Evolutionary conservation across 2,329 filamentous ascomycete genomes (phyloP), one percentile per base, ranked within the genome.

Genomic region (Calonectria ilicicola): DNA sequence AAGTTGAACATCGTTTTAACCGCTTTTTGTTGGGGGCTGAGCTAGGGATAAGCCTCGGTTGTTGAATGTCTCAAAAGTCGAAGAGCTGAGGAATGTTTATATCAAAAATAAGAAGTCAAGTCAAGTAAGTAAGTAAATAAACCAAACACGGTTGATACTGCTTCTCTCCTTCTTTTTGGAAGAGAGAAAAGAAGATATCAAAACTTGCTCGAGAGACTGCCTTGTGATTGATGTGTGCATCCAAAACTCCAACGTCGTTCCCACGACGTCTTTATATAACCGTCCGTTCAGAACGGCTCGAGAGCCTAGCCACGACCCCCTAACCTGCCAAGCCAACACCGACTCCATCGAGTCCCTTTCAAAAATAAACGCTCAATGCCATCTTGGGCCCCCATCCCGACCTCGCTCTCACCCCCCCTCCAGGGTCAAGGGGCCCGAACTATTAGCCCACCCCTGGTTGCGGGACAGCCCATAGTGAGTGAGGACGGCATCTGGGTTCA

Each of bases 341-440:
- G 29, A 58, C 40, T 49, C 51, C 62, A 70, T 65, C 29, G 32
- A 53, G 51, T 70, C 62, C 40, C 38, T 62, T 27, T 62, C 60
- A 56, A 66, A 66, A 66, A 62, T 70, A 66, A 66, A 66, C 49
- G 51, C 51, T 62, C 68, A 70, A 70, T 70, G 62, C 63, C 44
- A 46, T 35, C 42, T 32, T 49, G 27, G 42, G 27, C 23, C 47
- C 47, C 64, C 47, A 38, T 65, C 63, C 58, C 58, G 21, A 26
- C 46, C 63, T 62, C 65, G 44, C 38, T 46, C 65, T 56, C 40
- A 56, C 38, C 63, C 63, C 64, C 35, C 38, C 47, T 40, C 47
- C 26, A 46, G 44, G 27, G 60, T 47, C 35, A 44, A 56, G 40
- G 40, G 58, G 58, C 38, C 58, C 58, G 58, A 63, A 63, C 58